Evolutionary conservation across 768 basidiomycete species (phyloP).

Genomic region (Leccinum ochraceum): DNA sequence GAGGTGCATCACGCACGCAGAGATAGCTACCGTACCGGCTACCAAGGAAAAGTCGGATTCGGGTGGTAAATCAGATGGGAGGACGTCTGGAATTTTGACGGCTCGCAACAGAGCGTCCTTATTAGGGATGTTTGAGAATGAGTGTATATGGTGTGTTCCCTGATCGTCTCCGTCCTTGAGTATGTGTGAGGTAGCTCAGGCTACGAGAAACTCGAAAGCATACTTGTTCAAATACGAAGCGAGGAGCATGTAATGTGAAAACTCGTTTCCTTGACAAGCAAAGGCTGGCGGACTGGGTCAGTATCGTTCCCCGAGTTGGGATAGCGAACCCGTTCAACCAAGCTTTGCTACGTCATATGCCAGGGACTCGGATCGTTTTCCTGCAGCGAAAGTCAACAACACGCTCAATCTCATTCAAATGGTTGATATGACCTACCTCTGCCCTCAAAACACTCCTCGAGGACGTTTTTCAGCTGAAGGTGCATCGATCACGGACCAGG

Average conservation of each 20-base stretch:
- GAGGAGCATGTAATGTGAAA: constrained; percentile 93
- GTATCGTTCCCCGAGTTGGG: not conserved
- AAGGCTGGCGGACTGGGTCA: constrained; percentile 57
- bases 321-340: constrained; percentile 46
- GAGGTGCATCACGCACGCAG: not conserved
- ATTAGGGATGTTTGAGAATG: constrained; percentile 80
- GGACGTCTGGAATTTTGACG: constrained; percentile 82
- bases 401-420: not conserved
- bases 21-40: constrained; percentile 55
- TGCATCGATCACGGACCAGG: not conserved
- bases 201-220: constrained; percentile 13
- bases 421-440: constrained; percentile 44
- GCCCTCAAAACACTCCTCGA: constrained; percentile 60
- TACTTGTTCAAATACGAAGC: constrained; percentile 87
- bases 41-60: constrained; percentile 78
- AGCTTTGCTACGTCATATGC: constrained; percentile 85
- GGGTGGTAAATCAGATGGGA: constrained; percentile 68
- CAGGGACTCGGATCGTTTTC: constrained; percentile 65
- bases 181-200: not conserved
- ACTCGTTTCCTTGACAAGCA: constrained; percentile 92
- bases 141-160: constrained; percentile 80
- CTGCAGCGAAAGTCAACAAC: constrained; percentile 31
- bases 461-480: constrained; percentile 70
- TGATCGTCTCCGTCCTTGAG: constrained; percentile 58
- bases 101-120: constrained; percentile 62